Conservation (phyloP, 2,329 filamentous ascomycete species). For the Gaeumannomyces sp. region DNA sequence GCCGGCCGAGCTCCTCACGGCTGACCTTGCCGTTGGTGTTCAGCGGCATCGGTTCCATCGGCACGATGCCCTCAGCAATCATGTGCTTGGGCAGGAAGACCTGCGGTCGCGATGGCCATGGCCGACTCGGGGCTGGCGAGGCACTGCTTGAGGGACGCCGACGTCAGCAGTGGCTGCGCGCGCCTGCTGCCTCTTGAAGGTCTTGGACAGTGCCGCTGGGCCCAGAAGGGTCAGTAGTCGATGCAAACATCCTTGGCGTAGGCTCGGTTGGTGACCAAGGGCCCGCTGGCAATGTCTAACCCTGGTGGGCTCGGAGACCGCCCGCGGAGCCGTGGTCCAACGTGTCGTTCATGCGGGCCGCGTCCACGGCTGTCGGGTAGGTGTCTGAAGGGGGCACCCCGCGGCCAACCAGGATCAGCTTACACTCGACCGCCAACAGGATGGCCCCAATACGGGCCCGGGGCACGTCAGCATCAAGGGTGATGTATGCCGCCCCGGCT, state of each 20-base stretch:
- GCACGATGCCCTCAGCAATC: slow-evolving; percentile 27
- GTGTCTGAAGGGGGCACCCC: not conserved
- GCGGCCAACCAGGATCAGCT: not conserved
- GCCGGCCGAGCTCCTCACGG: slow-evolving; percentile 20
- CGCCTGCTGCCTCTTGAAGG: not conserved
- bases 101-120: not conserved
- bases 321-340: not conserved
- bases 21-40: slow-evolving; percentile 30
- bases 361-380: too few relatives aligned
- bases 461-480: not conserved
- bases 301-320: not conserved
- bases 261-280: not conserved
- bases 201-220: not conserved
- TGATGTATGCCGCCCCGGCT: not conserved
- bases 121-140: not conserved
- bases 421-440: not conserved
- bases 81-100: slow-evolving; percentile 21
- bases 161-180: not conserved
- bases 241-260: not conserved
- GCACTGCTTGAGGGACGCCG: not conserved
- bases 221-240: not conserved
- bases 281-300: not conserved
- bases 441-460: not conserved
- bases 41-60: slow-evolving; percentile 24
- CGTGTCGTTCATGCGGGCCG: too few relatives aligned